These are phyloP conservation scores for Themeda triandra DNA, from an alignment of 176 grass and related monocot genomes.

Conservation along the genomic window DNA sequence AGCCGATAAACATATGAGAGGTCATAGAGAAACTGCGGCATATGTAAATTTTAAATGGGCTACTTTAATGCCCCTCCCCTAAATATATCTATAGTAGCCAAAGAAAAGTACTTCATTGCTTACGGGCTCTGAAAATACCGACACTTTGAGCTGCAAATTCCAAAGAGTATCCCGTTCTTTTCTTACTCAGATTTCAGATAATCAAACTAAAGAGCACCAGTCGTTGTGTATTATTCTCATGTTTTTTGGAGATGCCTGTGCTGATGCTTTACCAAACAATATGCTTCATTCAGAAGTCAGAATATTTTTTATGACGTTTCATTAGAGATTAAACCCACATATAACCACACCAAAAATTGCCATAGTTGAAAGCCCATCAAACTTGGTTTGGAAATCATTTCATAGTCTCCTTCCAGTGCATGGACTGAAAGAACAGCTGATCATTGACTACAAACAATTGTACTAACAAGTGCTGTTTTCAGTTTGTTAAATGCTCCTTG, in stretches of 20 bases:
- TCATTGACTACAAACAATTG: neutral
- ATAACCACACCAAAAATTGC: neutral
- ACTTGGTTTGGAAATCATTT: neutral
- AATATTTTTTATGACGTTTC: neutral
- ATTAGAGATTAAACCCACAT: neutral
- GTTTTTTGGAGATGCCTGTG: neutral
- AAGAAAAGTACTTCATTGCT: neutral
- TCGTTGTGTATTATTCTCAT: neutral
- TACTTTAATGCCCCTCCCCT: neutral
- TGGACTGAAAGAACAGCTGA: neutral
- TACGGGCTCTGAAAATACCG: neutral
- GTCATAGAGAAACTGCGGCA: conserved; percentile 1
- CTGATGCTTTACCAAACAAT: neutral
- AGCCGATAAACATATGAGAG: neutral
- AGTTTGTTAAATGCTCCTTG: neutral
- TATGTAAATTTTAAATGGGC: neutral
- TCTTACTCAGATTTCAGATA: neutral
- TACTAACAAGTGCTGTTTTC: neutral
- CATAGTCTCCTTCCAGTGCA: neutral
- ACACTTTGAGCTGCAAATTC: neutral
- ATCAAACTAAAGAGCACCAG: neutral
- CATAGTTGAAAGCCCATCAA: neutral
- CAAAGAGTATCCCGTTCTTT: neutral
- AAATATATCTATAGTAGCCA: neutral
- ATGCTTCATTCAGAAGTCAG: neutral